Base-by-base conservation (phyloP, 306 rosid genomes). In the Lupinus albus region DNA sequence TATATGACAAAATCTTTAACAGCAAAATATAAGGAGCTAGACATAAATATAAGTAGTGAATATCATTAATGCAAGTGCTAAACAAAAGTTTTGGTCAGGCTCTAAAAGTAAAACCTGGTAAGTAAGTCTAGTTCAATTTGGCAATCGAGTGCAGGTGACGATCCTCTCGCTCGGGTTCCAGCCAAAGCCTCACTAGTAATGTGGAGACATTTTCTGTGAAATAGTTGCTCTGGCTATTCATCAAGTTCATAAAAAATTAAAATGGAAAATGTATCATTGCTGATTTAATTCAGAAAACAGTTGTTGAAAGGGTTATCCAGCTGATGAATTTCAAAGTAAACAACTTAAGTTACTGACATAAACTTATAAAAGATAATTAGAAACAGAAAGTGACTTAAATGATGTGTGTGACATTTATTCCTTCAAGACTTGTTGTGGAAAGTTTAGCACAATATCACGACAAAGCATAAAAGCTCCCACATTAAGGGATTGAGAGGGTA, bases 221-320 rank as follows among this genome's bases (percentile, higher is more conserved):
- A 93, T 78, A 93, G 90, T 81, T 82, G 94, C 91, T 93, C 99
- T 76, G 99, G 99, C 99, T 93, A 81, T 88, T 84, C 71, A 78
- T 82, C 84, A 77, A 82, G 75, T 74, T 81, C 71, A 81, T 84
- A 51, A 20, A 76, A 76, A 83, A 81, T 80, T 64, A 86, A 74
- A 75, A 72, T 61, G 75, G 75, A 67, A 55, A 52, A 65, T 16
- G 21, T 35, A 49, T 68, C 56, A 75, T 48, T 68, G 62, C 63
- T 50, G 61, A 71, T 44, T 46, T 55, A 68, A 54, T 48, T 68
- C 70, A 73, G 71, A n/a, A 70, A 18, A 70, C 16, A 59, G 60
- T 57, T 65, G 53, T 57, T 21, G 21, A 46, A 39, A 33, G 38
- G 5, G 57, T 44, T 50, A 70, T 25, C 57, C 53, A 32, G 58